Base-by-base conservation (phyloP, 495 filamentous ascomycete genomes). In the Aspergillus coremiiformis region DNA sequence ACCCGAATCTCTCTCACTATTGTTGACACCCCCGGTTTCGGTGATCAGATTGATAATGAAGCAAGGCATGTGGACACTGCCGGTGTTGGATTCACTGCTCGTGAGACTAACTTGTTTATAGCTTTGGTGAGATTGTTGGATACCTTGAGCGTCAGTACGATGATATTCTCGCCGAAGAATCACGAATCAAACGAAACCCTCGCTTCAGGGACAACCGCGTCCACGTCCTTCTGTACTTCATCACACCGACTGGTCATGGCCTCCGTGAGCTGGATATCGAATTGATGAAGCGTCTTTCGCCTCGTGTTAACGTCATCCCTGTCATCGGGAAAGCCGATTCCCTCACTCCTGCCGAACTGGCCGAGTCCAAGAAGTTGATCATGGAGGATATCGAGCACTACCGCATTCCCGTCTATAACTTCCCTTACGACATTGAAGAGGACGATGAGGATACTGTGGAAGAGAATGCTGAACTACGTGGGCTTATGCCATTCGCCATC, bases 351-450 rank as follows among this genome's bases (percentile, higher is more conserved):
- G 85, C 87, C 46, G 93, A 98, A 73, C 83, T 97, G 49, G 93
- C 93, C 49, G 94, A 98, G 70, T 96, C 92, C 33, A 98, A 98
- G 82, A 97, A 96, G 77, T 79, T 98, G 46, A 90, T 98, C 62
- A 98, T 98, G 94, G 93, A 98, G 76, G 93, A 98, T 64, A 98
- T 98, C 57, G 93, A 98, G 69, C 93, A 98, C 72, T 98, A 98
- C 79, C 88, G 93, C 68, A 98, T 98, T 61, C 93, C 93, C 32
- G 94, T 98, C 59, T 98, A 98, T 83, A 98, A 98, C 81, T 98
- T 98, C 79, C 93, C 93, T 27, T 98, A 98, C 75, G 93, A 98
- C 66, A 93, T 97, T 53, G 93, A 98, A 74, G 93, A 98, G 74
- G 93, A 98, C 66, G 93, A 98, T 65, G 93, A 98, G 73, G 93